phyloP scores from a whole-genome alignment of 805 yeast species.

The Candida nemodendra region DNA sequence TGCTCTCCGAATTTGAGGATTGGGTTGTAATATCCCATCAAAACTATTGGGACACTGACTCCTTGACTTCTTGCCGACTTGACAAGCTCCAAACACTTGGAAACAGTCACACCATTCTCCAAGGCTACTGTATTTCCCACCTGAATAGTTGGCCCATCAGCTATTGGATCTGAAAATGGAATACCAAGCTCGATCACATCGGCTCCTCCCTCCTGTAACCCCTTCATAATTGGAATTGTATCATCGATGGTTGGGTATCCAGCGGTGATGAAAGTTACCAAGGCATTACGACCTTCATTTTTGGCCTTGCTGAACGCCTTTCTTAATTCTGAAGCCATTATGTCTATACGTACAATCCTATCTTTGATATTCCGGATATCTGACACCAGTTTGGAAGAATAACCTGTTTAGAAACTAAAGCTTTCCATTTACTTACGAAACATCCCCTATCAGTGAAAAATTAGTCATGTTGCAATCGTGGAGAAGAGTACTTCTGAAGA shows the following conservation, averaged over 20 bases:
- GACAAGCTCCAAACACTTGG: slow-evolving; percentile 68
- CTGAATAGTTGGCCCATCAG: slow-evolving; percentile 98
- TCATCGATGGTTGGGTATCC: slow-evolving; percentile 89
- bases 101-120: slow-evolving; percentile 75
- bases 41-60: slow-evolving; percentile 80
- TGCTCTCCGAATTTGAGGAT: slow-evolving; percentile 87
- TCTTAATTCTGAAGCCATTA: slow-evolving; percentile 34
- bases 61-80: slow-evolving; percentile 76
- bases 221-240: slow-evolving; percentile 80
- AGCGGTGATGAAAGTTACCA: slow-evolving; percentile 90
- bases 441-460: too few species aligned
- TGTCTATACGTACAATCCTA: slow-evolving; percentile 1
- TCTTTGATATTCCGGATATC: too few species aligned
- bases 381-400: too few species aligned
- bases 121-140: slow-evolving; percentile 81
- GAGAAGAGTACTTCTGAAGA: background rate
- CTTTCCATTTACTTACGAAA: too few species aligned
- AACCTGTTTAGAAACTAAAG: too few species aligned
- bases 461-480: background rate
- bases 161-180: slow-evolving; percentile 98
- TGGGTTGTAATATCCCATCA: slow-evolving; percentile 99
- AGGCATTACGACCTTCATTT: slow-evolving; percentile 65
- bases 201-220: slow-evolving; percentile 93
- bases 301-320: slow-evolving; percentile 34
- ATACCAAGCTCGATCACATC: slow-evolving; percentile 93